A percentile compares a stretch with the other conserved stretches of the same genome.
These are phyloP conservation scores for Halophytophthora batemanensis DNA, from an alignment of 352 stramenopile genomes.

Conservation along the genomic window DNA sequence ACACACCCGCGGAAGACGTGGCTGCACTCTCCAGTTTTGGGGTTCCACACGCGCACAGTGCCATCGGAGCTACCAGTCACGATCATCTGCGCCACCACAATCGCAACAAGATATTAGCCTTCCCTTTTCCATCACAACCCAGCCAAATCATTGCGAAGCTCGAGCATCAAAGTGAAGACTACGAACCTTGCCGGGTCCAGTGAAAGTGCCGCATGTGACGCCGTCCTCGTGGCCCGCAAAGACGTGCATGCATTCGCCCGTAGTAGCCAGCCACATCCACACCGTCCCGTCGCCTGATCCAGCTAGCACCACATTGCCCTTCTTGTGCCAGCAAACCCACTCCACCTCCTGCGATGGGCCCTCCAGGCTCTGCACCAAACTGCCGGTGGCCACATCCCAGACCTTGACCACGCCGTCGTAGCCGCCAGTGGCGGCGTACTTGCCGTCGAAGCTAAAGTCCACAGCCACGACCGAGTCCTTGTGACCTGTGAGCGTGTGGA, in stretches of 20 bases:
- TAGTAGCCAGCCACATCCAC: conserved; percentile 94
- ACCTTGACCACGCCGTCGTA: conserved; percentile 87
- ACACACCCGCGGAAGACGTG: conserved; percentile 84
- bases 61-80: conserved; percentile 92
- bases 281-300: conserved; percentile 86
- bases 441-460: conserved; percentile 86
- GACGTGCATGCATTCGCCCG: conserved; percentile 96
- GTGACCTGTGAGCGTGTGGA: conserved; percentile 78
- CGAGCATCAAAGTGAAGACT: background rate
- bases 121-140: conserved; percentile 1
- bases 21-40: conserved; percentile 92
- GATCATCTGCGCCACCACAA: conserved; percentile 65
- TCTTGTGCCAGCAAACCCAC: conserved; percentile 90
- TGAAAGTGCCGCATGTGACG: conserved; percentile 94
- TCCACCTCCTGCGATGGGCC: conserved; percentile 89
- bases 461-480: conserved; percentile 82
- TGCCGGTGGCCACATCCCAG: conserved; percentile 85
- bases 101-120: background rate
- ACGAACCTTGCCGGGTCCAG: conserved; percentile 90
- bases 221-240: conserved; percentile 96
- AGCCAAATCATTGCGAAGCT: background rate
- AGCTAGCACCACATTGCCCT: conserved; percentile 87
- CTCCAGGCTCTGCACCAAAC: conserved; percentile 78
- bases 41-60: conserved; percentile 96
- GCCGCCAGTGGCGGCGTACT: conserved; percentile 82